A percentile compares a stretch with the other conserved stretches of the same genome.
phyloP scores from a whole-genome alignment of 176 grass and related monocot species.

The Triticum dicoccoides region DNA sequence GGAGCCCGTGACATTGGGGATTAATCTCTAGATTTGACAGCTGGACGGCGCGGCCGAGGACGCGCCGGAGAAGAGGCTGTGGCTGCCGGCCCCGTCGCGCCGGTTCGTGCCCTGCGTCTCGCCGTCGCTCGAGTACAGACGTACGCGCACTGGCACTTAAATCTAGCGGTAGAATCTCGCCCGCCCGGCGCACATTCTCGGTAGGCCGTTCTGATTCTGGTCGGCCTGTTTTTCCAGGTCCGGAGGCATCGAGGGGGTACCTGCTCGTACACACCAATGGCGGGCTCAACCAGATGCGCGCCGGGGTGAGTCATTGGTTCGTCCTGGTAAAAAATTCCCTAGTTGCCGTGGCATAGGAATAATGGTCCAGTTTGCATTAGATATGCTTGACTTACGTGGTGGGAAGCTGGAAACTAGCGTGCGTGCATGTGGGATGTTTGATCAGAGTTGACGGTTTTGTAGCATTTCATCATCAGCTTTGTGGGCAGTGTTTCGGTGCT shows the following conservation, averaged over 20 bases:
- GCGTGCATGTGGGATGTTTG: conserved; percentile 34
- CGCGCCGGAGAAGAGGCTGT: conserved; percentile 43
- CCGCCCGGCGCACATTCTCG: background rate
- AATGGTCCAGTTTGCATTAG: conserved; percentile 26
- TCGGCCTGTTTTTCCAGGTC: conserved; percentile 43
- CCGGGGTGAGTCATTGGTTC: conserved; percentile 57
- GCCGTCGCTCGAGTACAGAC: conserved; percentile 33
- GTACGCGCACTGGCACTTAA: conserved; percentile 34
- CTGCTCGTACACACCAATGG: conserved; percentile 89
- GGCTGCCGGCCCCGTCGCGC: conserved; percentile 54
- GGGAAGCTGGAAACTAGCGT: background rate
- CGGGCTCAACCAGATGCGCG: conserved; percentile 96
- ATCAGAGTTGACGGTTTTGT: conserved; percentile 19
- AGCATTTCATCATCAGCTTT: conserved; percentile 1
- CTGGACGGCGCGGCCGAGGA: conserved; percentile 37
- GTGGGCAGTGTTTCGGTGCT: background rate
- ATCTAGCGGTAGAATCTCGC: background rate
- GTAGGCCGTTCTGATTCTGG: background rate
- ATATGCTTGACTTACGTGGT: conserved; percentile 23
- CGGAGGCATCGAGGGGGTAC: conserved; percentile 55
- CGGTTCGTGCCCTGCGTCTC: conserved; percentile 63
- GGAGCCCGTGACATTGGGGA: conserved; percentile 32
- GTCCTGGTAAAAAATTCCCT: background rate
- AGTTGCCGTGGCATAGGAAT: conserved; percentile 13
- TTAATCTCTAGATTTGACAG: conserved; percentile 75